Evolutionary conservation across 2,329 filamentous ascomycete species (phyloP).

Genomic region (Aspergillus awamori): DNA sequence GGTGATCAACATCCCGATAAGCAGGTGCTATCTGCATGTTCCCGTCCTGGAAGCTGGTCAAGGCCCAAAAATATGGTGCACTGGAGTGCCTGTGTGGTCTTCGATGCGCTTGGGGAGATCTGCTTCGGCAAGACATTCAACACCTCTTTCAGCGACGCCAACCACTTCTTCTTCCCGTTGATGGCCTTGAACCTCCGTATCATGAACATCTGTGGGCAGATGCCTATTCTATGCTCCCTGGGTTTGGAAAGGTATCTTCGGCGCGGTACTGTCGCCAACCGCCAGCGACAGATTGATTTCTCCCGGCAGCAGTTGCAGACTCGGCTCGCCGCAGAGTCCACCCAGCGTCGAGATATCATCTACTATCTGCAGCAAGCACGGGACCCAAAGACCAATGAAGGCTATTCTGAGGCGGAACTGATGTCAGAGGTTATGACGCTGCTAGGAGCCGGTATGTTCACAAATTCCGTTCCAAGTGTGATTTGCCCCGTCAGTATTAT

Average conservation of each 20-base stretch:
- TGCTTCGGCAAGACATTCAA: slow-evolving; percentile 2
- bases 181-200: not conserved
- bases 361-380: not conserved
- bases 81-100: not conserved
- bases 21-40: not conserved
- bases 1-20: not conserved
- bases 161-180: not conserved
- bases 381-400: not conserved
- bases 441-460: not conserved
- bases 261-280: not conserved
- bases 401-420: not conserved
- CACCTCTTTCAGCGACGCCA: not conserved
- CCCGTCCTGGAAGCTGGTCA: not conserved
- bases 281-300: not conserved
- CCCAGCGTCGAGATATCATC: not conserved
- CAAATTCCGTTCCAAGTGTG: not conserved
- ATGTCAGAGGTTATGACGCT: not conserved
- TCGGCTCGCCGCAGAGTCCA: not conserved
- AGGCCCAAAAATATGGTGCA: not conserved
- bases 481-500: not conserved
- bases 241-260: not conserved
- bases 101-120: not conserved
- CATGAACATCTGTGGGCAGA: not conserved
- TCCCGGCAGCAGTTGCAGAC: not conserved
- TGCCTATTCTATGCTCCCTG: not conserved